Base-by-base conservation (phyloP, 768 basidiomycete species). In the Scleroderma bovista region DNA sequence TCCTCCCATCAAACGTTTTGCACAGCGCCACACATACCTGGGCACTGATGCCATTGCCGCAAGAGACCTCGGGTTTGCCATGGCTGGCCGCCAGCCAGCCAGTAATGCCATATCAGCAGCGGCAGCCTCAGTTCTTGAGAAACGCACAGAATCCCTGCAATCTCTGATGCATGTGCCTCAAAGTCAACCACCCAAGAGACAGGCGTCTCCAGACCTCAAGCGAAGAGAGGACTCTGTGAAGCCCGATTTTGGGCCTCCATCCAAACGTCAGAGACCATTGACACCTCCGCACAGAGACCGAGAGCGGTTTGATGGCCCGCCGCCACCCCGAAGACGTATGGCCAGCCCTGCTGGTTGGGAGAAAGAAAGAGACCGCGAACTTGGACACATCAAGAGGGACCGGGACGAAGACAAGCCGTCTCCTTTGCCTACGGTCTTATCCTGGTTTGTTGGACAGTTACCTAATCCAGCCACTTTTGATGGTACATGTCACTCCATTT, bases 1-100 rank as follows among this genome's bases (percentile, higher is more conserved):
- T 59, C 84, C 90, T 1, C 82, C 91, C 0, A 88, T 96, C 65
- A 92, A 95, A 59, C 86, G 87, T 1, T 88, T 96, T 52, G 93
- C 93, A 0, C 87, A 92, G 60, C 77, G 91, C 37, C 88, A 91
- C 56, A 69, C 66, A 0, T 79, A 80, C 57, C 77, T 84, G 23
- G 84, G 83, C 31, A 84, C 85, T 23, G 94, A 97, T 60, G 86
- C 90, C 17, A 94, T 97, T 53, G 90, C 93, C 2, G 76, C 82
- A 13, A 81, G 85, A 34, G 95, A 98, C 62, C 80, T 96, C 17
- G 95, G 95, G 6, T 86, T 90, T 55, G 80, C 85, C 3, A 69
- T 79, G 57, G 75, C 71, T 10, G 60, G 52, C 51, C 65, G 59
- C 50, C 63, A 64, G 48, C 62, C 55, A 1, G 42, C 19, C 15